Percentiles rank a stretch among this genome's conserved stretches.
Conservation (phyloP, 441 rosid genomes). For the Cnidoscolus chayamansa region DNA sequence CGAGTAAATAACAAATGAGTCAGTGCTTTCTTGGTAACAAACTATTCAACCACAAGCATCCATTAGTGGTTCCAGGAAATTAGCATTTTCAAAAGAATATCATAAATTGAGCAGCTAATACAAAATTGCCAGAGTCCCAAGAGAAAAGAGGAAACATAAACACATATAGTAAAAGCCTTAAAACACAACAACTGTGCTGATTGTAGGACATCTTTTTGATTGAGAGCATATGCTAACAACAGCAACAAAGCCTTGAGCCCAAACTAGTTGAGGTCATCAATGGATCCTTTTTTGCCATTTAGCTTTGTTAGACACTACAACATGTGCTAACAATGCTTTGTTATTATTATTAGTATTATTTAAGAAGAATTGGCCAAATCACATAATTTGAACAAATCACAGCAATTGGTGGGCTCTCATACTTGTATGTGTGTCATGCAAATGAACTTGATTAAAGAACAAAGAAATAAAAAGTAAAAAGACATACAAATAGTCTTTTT, state of each 20-base stretch:
- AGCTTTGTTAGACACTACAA: background rate
- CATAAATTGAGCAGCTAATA: background rate
- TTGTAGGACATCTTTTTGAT: background rate
- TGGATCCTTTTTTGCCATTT: too few species aligned
- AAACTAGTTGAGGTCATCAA: too few species aligned
- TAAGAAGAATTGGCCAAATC: background rate
- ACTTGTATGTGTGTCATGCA: background rate
- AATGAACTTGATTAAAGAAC: background rate
- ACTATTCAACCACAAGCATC: background rate
- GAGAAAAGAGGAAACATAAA: background rate
- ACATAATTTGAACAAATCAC: background rate
- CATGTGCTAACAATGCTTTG: constrained; percentile 2
- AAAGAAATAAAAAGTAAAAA: background rate
- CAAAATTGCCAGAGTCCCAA: background rate
- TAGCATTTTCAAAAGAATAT: background rate
- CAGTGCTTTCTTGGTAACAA: background rate
- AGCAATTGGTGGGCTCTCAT: background rate
- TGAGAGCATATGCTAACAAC: background rate
- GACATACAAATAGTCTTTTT: background rate
- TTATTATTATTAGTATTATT: background rate
- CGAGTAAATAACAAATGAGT: background rate
- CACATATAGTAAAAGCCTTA: background rate
- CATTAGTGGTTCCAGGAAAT: background rate
- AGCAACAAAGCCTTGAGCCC: too few species aligned
- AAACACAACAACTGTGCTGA: background rate